Evolutionary conservation across 2,329 filamentous ascomycete genomes (phyloP).

Genomic region (Aspergillus fumigatus): DNA sequence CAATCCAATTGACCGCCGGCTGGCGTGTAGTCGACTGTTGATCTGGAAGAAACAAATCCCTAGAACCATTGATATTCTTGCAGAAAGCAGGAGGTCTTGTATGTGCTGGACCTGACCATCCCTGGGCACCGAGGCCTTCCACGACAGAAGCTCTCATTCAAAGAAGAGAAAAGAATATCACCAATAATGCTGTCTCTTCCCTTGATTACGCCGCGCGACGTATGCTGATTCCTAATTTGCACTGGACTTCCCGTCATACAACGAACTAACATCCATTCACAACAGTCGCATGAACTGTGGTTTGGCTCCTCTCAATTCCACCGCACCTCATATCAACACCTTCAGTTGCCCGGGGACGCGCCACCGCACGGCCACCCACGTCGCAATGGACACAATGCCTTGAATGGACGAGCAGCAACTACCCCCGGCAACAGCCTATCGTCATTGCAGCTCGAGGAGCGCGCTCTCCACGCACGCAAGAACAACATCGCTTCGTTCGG

Average conservation of each 20-base stretch:
- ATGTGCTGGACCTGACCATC: not conserved
- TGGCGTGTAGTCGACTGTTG: not conserved
- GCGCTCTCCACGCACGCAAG: constrained; percentile 69
- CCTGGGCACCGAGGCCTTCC: not conserved
- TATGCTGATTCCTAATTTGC: constrained; percentile 38
- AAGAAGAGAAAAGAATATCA: not conserved
- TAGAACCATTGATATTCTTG: not conserved
- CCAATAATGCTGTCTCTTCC: constrained; percentile 57
- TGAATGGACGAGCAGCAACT: constrained; percentile 31
- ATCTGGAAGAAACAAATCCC: not conserved
- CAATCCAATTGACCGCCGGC: not conserved
- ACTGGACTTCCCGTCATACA: not conserved
- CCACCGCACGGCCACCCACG: constrained; percentile 3
- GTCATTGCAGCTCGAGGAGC: constrained; percentile 70
- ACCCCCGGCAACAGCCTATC: constrained; percentile 61
- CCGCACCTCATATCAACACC: constrained; percentile 29
- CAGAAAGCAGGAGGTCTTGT: not conserved
- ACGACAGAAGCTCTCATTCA: not conserved
- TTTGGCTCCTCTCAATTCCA: constrained; percentile 59
- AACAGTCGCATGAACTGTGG: constrained; percentile 68
- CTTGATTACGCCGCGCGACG: constrained; percentile 65
- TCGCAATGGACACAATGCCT: constrained; percentile 13
- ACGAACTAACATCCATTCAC: constrained; percentile 7
- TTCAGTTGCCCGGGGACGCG: constrained; percentile 7
- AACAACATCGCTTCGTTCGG: constrained; percentile 82